These are phyloP conservation scores for Colletotrichum melonis DNA, from an alignment of 2,329 filamentous ascomycete genomes.

Conservation along the genomic window DNA sequence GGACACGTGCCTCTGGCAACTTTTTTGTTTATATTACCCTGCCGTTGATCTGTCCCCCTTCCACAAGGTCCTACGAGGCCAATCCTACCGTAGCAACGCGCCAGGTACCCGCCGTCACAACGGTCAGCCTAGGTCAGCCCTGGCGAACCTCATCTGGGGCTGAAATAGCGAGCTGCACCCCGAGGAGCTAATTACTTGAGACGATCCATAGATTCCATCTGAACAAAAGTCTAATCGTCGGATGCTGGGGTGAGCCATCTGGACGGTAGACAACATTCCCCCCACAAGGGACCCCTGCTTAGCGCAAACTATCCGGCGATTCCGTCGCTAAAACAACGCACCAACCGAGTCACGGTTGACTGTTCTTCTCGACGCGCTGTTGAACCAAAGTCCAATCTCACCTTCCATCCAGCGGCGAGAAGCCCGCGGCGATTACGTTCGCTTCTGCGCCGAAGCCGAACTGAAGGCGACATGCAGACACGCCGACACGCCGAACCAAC, in stretches of 20 bases:
- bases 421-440: too few species aligned
- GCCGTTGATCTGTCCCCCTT: neutral
- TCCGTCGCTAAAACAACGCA: neutral
- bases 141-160: neutral
- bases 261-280: neutral
- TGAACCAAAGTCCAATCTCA: too few species aligned
- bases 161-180: neutral
- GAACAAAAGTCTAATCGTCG: neutral
- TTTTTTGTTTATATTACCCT: neutral
- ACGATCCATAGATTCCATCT: neutral
- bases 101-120: neutral
- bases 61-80: too few species aligned
- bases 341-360: neutral
- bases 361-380: neutral
- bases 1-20: neutral
- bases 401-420: too few species aligned
- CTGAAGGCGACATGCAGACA: too few species aligned
- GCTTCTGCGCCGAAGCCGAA: too few species aligned
- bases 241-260: neutral
- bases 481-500: too few species aligned
- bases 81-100: too few species aligned
- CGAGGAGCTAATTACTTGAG: neutral
- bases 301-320: neutral
- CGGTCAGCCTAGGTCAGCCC: neutral
- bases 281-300: neutral